Evolutionary conservation across 169 alveolate genomes (phyloP).

Genomic region (Toxoplasma gondii): DNA sequence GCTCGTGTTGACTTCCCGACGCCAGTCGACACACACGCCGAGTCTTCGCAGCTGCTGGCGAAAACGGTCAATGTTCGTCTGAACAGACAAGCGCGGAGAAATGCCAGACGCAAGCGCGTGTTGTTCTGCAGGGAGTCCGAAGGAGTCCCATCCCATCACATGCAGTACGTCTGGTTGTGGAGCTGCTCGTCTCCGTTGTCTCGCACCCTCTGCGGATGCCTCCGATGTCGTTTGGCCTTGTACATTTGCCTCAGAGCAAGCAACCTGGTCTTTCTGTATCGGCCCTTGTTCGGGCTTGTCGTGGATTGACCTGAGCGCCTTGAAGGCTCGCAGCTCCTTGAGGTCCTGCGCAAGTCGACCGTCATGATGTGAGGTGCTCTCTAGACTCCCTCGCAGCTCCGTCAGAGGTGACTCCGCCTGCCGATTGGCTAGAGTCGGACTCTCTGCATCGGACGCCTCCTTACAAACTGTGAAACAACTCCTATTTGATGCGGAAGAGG

Average conservation of each 20-base stretch:
- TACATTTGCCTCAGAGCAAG: too few relatives aligned
- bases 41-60: slow-evolving; percentile 82
- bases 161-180: slow-evolving; percentile 81
- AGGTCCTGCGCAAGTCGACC: too few relatives aligned
- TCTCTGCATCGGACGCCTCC: too few relatives aligned
- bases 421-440: too few relatives aligned
- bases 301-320: not conserved
- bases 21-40: slow-evolving; percentile 92
- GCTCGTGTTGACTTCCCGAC: slow-evolving; percentile 87
- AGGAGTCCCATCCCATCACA: slow-evolving; percentile 95
- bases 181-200: slow-evolving; percentile 73
- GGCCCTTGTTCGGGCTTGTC: not conserved
- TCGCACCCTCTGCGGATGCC: not conserved
- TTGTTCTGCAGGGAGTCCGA: slow-evolving; percentile 94
- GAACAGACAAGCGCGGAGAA: slow-evolving; percentile 80
- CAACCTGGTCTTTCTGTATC: not conserved
- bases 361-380: too few relatives aligned
- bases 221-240: not conserved
- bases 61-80: slow-evolving; percentile 82
- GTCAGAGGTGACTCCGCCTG: too few relatives aligned
- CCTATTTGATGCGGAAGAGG: too few relatives aligned
- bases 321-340: too few relatives aligned
- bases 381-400: too few relatives aligned
- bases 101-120: slow-evolving; percentile 83
- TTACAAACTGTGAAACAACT: too few relatives aligned